phyloP scores from a whole-genome alignment of 495 filamentous ascomycete genomes.

The Schizothecium vesticola region DNA sequence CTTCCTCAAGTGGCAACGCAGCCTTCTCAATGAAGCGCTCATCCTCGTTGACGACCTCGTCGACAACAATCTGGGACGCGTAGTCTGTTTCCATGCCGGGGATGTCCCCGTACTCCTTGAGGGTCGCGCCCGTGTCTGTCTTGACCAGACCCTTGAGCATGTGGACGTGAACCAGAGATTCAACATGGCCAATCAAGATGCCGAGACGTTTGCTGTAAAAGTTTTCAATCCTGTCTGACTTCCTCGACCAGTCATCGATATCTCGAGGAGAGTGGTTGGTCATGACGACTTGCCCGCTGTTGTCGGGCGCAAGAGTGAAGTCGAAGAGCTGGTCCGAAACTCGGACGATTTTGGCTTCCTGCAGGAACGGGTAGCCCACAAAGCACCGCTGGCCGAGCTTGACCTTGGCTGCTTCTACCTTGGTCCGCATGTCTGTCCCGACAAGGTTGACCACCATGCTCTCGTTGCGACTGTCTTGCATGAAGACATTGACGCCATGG shows the following conservation, averaged over 20 bases:
- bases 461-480: constrained; percentile 92
- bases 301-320: constrained; percentile 58
- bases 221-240: constrained; percentile 74
- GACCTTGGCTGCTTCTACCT: constrained; percentile 62
- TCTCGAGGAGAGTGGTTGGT: constrained; percentile 71
- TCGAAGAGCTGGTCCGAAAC: constrained; percentile 94
- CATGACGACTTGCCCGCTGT: constrained; percentile 56
- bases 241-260: constrained; percentile 77
- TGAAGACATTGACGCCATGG: constrained; percentile 94
- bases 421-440: constrained; percentile 65
- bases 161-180: constrained; percentile 84
- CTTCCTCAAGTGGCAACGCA: constrained; percentile 81
- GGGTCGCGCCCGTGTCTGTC: constrained; percentile 80
- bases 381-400: constrained; percentile 82
- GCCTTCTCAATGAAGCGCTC: constrained; percentile 85
- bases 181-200: constrained; percentile 79
- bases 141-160: constrained; percentile 87
- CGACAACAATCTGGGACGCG: constrained; percentile 83
- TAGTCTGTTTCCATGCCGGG: constrained; percentile 87
- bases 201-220: constrained; percentile 86
- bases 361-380: constrained; percentile 92
- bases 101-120: constrained; percentile 92
- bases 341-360: constrained; percentile 81
- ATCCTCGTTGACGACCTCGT: constrained; percentile 86
- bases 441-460: constrained; percentile 87